Percentiles rank a stretch among this genome's conserved stretches.
Conservation (phyloP, 331 rosid genomes). For the Rosa hybrid region DNA sequence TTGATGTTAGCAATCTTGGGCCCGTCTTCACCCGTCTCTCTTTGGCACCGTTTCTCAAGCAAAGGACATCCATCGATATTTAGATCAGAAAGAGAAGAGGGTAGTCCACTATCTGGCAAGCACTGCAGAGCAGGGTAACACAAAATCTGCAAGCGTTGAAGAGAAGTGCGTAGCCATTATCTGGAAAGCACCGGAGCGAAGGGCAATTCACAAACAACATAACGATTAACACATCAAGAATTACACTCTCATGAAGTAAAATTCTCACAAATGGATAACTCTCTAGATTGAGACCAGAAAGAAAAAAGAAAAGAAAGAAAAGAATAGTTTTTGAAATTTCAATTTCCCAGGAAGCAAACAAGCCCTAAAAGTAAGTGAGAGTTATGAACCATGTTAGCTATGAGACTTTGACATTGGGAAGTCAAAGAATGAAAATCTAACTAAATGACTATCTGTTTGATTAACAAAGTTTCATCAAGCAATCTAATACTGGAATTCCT, state of each 20-base stretch:
- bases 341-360: too few relatives aligned
- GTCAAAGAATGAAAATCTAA: too few relatives aligned
- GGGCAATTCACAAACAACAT: neutral
- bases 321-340: too few relatives aligned
- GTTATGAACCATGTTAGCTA: neutral
- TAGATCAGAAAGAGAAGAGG: too few relatives aligned
- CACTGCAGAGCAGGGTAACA: neutral
- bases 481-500: neutral
- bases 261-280: neutral
- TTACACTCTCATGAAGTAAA: neutral
- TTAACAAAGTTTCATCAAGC: neutral
- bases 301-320: neutral
- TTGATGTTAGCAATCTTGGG: too few relatives aligned
- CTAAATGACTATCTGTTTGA: neutral
- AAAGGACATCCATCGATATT: too few relatives aligned
- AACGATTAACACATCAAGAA: neutral
- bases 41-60: neutral
- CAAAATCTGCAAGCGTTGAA: accelerated
- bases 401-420: too few relatives aligned
- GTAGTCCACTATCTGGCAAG: slow-evolving; percentile 4
- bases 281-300: neutral
- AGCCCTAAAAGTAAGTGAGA: neutral
- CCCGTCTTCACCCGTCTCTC: too few relatives aligned
- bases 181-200: too few relatives aligned
- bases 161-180: neutral